Percentiles rank a stretch among this genome's conserved stretches.
Conservation (phyloP, 192 early-diverging fungal genomes). For the Coemansia sp. region DNA sequence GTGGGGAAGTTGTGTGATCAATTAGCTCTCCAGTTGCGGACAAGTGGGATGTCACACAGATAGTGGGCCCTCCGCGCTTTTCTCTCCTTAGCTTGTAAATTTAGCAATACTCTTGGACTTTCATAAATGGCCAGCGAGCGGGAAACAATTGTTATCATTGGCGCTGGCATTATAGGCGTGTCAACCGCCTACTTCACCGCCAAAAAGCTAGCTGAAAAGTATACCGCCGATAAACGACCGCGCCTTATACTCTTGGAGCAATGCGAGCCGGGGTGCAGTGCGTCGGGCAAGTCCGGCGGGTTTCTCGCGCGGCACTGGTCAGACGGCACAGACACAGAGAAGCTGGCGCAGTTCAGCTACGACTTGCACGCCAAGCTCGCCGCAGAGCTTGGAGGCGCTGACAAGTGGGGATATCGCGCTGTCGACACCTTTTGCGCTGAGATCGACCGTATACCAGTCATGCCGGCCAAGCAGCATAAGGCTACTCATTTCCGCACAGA, state of each 20-base stretch:
- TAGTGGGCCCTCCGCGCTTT: neutral
- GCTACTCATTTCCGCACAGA: constrained; percentile 29
- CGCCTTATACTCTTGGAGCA: constrained; percentile 48
- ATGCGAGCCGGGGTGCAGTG: constrained; percentile 48
- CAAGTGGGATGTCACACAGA: neutral
- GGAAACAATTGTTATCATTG: constrained; percentile 48
- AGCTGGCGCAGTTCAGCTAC: constrained; percentile 52
- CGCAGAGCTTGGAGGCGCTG: constrained; percentile 30
- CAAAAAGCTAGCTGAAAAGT: constrained; percentile 23
- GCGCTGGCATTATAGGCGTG: constrained; percentile 48
- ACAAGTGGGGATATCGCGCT: constrained; percentile 44
- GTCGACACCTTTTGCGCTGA: constrained; percentile 49
- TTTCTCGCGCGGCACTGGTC: constrained; percentile 55
- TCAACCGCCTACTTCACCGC: constrained; percentile 44
- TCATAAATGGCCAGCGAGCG: constrained; percentile 12
- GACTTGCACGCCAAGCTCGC: constrained; percentile 51
- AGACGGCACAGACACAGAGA: constrained; percentile 50
- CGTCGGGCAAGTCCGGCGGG: constrained; percentile 50
- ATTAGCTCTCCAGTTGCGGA: neutral
- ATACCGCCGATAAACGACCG: constrained; percentile 22
- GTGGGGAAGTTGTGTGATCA: neutral
- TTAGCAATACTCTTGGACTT: neutral
- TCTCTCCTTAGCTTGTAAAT: neutral
- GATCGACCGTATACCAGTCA: constrained; percentile 45
- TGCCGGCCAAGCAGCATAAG: constrained; percentile 49